phyloP scores from a whole-genome alignment of 176 grass and related monocot species.

The Cocos nucifera region DNA sequence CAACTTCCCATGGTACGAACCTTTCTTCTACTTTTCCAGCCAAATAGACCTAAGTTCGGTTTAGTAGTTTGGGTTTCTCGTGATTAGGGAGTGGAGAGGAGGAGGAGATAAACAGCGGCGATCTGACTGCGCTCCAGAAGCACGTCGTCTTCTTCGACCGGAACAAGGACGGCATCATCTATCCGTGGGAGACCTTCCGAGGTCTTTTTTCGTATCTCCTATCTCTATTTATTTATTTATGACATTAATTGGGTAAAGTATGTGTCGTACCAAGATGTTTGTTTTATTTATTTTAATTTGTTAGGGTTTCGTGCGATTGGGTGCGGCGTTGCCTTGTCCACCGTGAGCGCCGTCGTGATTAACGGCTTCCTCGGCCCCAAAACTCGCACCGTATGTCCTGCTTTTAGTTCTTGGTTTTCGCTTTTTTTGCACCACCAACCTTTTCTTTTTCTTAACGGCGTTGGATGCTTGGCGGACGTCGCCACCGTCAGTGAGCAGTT shows the following conservation, averaged over 20 bases:
- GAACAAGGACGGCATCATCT: slow-evolving; percentile 62
- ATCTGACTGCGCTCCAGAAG: slow-evolving; percentile 53
- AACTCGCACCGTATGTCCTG: background rate
- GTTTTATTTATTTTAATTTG: background rate
- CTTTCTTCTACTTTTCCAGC: too few species aligned
- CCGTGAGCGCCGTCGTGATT: slow-evolving; percentile 2
- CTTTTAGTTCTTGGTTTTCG: background rate
- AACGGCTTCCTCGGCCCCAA: slow-evolving; percentile 15
- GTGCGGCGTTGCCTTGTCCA: background rate
- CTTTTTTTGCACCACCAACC: background rate
- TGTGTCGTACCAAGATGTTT: background rate
- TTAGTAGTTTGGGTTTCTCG: too few species aligned
- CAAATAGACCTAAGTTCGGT: too few species aligned
- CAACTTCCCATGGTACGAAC: too few species aligned
- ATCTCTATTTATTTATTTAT: background rate
- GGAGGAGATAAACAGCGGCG: slow-evolving; percentile 22
- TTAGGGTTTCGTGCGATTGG: slow-evolving; percentile 19
- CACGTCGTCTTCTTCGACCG: slow-evolving; percentile 78
- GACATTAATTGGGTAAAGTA: background rate
- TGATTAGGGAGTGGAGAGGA: background rate
- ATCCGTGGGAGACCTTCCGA: slow-evolving; percentile 48
- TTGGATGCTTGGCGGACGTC: background rate
- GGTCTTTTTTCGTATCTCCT: slow-evolving; percentile 10
- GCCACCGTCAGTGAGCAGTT: too few species aligned
- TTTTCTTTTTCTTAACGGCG: background rate